Conservation (phyloP, 768 basidiomycete genomes). For the Trichaptum fuscoviolaceum region DNA sequence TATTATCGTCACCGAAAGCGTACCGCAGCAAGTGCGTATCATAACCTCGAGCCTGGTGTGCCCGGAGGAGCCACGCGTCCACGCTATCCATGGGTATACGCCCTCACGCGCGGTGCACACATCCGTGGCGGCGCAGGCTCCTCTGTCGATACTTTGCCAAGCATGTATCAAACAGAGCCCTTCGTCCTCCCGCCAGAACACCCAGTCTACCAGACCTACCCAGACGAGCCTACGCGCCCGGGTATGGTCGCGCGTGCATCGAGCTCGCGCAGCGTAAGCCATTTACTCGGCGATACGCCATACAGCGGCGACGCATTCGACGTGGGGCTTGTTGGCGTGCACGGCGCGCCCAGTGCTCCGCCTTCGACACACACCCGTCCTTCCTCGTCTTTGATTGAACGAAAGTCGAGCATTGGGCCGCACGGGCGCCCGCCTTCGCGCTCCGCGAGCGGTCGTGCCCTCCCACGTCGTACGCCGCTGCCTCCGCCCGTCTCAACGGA, state of each 20-base stretch:
- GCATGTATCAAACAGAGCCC: conserved; percentile 48
- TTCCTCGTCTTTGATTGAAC: background rate
- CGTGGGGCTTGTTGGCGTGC: background rate
- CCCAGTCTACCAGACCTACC: background rate
- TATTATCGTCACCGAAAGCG: conserved; percentile 45
- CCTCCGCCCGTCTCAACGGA: background rate
- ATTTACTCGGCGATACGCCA: background rate
- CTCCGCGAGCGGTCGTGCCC: background rate
- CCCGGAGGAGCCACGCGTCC: conserved; percentile 39
- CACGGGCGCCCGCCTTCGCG: background rate
- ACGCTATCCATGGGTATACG: conserved; percentile 45
- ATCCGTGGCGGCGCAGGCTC: conserved; percentile 12
- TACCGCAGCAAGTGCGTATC: conserved; percentile 35
- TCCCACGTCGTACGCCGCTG: background rate
- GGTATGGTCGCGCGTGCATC: background rate
- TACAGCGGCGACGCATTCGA: background rate
- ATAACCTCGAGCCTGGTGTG: conserved; percentile 41
- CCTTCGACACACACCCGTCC: background rate
- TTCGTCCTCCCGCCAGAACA: conserved; percentile 48
- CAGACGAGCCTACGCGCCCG: background rate
- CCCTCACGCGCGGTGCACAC: conserved; percentile 50
- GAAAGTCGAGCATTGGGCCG: background rate
- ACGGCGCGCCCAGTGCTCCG: background rate
- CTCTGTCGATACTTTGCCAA: background rate
- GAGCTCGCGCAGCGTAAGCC: background rate